These are phyloP conservation scores for Leishmania turanica DNA, from an alignment of 208 protist genomes.

Conservation along the genomic window DNA sequence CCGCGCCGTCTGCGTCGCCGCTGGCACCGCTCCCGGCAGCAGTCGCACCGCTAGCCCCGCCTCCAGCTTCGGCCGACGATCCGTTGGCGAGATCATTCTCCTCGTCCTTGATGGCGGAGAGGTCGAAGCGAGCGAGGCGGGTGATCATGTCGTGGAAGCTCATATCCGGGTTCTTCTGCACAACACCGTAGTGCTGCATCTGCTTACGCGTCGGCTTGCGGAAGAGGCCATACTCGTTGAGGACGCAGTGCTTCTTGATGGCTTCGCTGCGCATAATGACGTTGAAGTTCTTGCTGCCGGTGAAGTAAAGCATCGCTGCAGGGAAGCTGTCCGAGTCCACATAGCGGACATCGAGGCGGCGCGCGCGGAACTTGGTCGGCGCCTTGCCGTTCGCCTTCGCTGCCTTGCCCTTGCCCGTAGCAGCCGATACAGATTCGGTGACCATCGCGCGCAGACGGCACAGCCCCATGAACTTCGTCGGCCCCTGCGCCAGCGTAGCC, in stretches of 20 bases:
- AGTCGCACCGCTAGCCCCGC: neutral
- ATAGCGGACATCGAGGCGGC: constrained; percentile 89
- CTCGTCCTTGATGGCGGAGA: neutral
- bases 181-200: constrained; percentile 23
- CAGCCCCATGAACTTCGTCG: constrained; percentile 91
- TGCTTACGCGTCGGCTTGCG: constrained; percentile 34
- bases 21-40: neutral
- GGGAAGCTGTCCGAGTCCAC: constrained; percentile 81
- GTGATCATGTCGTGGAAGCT: constrained; percentile 69
- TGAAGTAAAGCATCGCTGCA: constrained; percentile 93
- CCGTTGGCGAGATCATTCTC: neutral
- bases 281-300: constrained; percentile 94
- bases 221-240: constrained; percentile 92
- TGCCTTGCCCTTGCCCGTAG: neutral
- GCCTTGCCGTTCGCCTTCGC: constrained; percentile 23
- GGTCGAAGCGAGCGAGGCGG: constrained; percentile 38
- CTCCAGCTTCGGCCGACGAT: neutral
- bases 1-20: constrained; percentile 1
- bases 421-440: neutral
- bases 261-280: constrained; percentile 89
- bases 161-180: constrained; percentile 15
- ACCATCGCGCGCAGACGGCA: constrained; percentile 57
- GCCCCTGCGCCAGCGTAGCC: constrained; percentile 78
- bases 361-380: constrained; percentile 49
- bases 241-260: constrained; percentile 71